Conservation (phyloP, 768 basidiomycete species). For the Lactarius sp. region DNA sequence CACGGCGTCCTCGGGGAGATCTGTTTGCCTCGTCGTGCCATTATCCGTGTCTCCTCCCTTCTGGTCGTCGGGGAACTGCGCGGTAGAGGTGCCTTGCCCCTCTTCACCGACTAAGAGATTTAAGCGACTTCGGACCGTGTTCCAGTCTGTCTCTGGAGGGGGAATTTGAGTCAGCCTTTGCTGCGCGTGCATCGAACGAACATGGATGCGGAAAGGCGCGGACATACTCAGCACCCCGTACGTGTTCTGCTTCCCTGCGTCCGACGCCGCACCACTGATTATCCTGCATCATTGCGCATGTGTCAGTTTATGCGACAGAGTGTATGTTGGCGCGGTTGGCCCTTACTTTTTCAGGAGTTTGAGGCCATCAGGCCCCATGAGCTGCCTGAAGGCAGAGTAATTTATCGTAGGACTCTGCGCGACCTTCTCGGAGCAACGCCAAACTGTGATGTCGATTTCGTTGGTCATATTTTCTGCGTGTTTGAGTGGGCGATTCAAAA, state of each 20-base stretch:
- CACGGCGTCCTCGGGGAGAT: not conserved
- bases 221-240: not conserved
- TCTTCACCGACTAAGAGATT: not conserved
- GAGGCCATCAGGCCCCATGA: not conserved
- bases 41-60: not conserved
- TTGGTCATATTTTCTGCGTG: not conserved
- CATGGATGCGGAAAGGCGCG: not conserved
- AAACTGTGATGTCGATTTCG: not conserved
- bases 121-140: not conserved
- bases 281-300: not conserved
- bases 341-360: conserved; percentile 5
- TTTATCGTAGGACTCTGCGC: not conserved
- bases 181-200: not conserved
- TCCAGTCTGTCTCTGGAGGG: not conserved
- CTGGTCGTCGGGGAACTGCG: not conserved
- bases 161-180: too few relatives aligned
- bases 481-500: not conserved
- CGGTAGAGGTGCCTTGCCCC: not conserved
- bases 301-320: not conserved
- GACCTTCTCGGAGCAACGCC: not conserved
- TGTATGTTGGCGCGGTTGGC: not conserved
- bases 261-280: not conserved
- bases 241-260: not conserved
- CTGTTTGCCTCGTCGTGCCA: not conserved
- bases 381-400: not conserved